Percentiles rank a stretch among this genome's conserved stretches.
phyloP scores from a whole-genome alignment of 129 eudicot genomes.

The Pulicaria dysenterica region DNA sequence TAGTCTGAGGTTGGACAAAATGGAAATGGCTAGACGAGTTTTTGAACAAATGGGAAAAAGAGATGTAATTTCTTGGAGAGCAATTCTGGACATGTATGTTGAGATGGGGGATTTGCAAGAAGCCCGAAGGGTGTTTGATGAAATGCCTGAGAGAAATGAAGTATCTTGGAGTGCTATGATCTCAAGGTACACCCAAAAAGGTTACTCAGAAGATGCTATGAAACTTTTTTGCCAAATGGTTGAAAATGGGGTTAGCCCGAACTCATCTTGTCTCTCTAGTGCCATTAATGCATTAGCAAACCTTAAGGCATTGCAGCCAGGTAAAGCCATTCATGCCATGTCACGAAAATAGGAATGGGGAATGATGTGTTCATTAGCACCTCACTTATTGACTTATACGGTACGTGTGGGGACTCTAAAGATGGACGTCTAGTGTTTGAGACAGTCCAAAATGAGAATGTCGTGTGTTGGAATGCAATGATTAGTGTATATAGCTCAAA shows the following conservation, averaged over 20 bases:
- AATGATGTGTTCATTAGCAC: conserved; percentile 50
- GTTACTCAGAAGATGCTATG: conserved; percentile 57
- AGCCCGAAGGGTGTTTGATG: conserved; percentile 71
- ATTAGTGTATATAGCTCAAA: conserved; percentile 54
- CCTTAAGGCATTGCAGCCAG: conserved; percentile 52
- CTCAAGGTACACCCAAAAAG: conserved; percentile 68
- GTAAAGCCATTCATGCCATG: conserved; percentile 61
- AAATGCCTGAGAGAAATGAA: conserved; percentile 75
- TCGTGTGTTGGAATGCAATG: conserved; percentile 76
- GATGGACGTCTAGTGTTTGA: conserved; percentile 58
- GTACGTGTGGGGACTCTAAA: conserved; percentile 48
- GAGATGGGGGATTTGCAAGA: conserved; percentile 59
- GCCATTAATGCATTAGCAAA: conserved; percentile 53
- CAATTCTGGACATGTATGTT: conserved; percentile 66
- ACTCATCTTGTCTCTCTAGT: conserved; percentile 67
- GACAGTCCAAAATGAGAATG: conserved; percentile 45
- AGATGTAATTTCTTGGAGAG: conserved; percentile 85
- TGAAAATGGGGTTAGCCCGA: conserved; percentile 42
- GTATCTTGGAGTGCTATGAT: conserved; percentile 90
- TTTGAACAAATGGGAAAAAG: conserved; percentile 56
- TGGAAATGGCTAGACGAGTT: conserved; percentile 44
- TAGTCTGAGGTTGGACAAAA: conserved; percentile 43
- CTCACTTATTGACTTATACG: conserved; percentile 58
- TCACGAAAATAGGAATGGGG: conserved; percentile 48
- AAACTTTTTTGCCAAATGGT: conserved; percentile 55